Base-by-base conservation (phyloP, 208 protist species). In the Balamuthia mandrillaris region DNA sequence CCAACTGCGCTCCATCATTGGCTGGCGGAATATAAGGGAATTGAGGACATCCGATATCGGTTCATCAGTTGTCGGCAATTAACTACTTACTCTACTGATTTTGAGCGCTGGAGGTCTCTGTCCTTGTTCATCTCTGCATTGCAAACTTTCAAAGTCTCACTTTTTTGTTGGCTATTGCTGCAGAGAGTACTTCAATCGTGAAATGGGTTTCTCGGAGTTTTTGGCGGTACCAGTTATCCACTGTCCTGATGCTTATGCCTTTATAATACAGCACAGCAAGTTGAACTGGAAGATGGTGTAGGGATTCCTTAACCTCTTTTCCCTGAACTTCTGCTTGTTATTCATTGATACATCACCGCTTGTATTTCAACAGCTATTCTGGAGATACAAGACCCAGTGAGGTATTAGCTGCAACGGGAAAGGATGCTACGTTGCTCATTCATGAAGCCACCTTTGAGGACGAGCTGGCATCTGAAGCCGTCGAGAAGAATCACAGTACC, bases 371-470 rank as follows among this genome's bases (percentile, higher is more conserved):
- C 7, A 89, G 58, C 7, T 93, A 87, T 49, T 90, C 68, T 14
- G 92, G 92, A 7, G 92, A 94, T 45, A 93, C 91, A 14, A 52
- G 87, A 27, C 89, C 89, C 4, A 88, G 81, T 27, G 42, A 75
- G 10, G 6, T 42, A 1, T 65, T 94, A 0, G 58, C 49, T 2
- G 35, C 63, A 18, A 52, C 14, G 0, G 89, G 87, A n/a, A 49
- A 39, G 3, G 65, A 33, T n/a, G 68, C 85, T 9, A 58, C 16
- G n/a, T 31, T 94, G 5, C 56, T 92, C n/a, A 88, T 94, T 31
- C 92, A 94, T 42, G 92, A 94, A 65, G 86, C 90, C 14, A 93
- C 92, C 3, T 93, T 93, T 74, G 91, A 94, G 60, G 90, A 93
- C 72, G 87, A 41, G 14, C 35, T 86, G 35, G 29, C 66, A 7